Evolutionary conservation across 257 asterid species (phyloP), one percentile per base, ranked within the genome.

Genomic region (Fraxinus cuspidata): DNA sequence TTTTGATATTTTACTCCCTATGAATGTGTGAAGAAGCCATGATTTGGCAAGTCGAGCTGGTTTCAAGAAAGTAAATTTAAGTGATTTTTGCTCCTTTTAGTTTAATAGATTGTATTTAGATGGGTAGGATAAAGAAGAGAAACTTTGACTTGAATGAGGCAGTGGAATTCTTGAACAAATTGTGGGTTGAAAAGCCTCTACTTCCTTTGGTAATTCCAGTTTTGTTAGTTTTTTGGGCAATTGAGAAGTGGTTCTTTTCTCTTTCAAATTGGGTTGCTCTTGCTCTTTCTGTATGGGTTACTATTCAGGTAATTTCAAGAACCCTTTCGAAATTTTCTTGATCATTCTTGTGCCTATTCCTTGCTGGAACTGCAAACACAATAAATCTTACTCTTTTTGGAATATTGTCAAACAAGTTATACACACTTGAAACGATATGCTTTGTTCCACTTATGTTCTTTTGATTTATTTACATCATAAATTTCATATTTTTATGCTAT

Each of bases 231-330:
- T 79, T 90, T 72, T 96, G 99, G 97, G 86, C 65, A 28, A 86
- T 96, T 75, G 99, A 96, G 88, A 93, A 83, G 82, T 96, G 97
- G 94, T 82, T 93, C 51, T 92, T 93, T 86, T 83, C 94, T 77
- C 85, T 92, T 11, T 90, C 99, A 5, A 90, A 84, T 85, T 96
- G 99, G 99, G 92, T 93, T 78, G 90, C 94, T 85, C 93, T 96
- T 76, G 86, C 75, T 82, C 86, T 90, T 77, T 96, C 97, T 64
- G 92, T 96, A 8, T 93, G 94, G 96, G 92, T 96, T 40, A 83
- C 96, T 49, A 67, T 96, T 84, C 98, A 93, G 98, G 99, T 92
- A 76, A 35, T 40, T 79, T 53, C 13, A 11, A 25, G 38, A 16
- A 4, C 32, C 51, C 4, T 16, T 1, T 63, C 28, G 35, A 63